Conservation (phyloP, 495 filamentous ascomycete species). For the Rostrohypoxylon terebratum region DNA sequence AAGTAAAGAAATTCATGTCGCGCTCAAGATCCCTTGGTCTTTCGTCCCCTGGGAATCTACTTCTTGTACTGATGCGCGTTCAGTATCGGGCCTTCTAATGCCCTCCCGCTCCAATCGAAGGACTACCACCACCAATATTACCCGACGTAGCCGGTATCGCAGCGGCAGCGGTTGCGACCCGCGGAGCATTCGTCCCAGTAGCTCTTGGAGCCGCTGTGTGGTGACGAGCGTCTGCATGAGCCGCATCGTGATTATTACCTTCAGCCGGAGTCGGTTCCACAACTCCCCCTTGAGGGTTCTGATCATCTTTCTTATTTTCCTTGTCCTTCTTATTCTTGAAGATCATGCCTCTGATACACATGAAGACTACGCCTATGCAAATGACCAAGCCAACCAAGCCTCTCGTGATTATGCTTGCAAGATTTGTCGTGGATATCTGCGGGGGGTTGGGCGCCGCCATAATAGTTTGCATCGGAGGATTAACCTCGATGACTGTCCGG, state of each 20-base stretch:
- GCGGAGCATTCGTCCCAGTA: no score
- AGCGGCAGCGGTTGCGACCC: no score
- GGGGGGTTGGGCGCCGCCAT: not conserved
- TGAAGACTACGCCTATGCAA: not conserved
- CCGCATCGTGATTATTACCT: not conserved
- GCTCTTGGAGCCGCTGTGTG: no score
- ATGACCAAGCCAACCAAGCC: not conserved
- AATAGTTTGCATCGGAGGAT: not conserved
- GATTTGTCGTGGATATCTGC: not conserved
- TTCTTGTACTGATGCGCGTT: no score
- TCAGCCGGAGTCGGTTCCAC: not conserved
- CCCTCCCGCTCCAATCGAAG: no score
- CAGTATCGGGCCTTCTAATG: no score
- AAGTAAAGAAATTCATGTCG: no score
- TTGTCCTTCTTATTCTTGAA: not conserved
- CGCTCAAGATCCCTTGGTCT: no score
- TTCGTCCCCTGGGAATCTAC: no score
- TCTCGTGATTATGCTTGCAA: not conserved
- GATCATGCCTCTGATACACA: not conserved
- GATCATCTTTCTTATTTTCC: not conserved
- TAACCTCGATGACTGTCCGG: not conserved
- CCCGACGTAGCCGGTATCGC: no score
- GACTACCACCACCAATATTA: no score
- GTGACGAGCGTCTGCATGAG: not conserved
- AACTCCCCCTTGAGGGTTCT: not conserved